Conservation (phyloP, 2,329 filamentous ascomycete genomes). For the Fusarium zealandicum region DNA sequence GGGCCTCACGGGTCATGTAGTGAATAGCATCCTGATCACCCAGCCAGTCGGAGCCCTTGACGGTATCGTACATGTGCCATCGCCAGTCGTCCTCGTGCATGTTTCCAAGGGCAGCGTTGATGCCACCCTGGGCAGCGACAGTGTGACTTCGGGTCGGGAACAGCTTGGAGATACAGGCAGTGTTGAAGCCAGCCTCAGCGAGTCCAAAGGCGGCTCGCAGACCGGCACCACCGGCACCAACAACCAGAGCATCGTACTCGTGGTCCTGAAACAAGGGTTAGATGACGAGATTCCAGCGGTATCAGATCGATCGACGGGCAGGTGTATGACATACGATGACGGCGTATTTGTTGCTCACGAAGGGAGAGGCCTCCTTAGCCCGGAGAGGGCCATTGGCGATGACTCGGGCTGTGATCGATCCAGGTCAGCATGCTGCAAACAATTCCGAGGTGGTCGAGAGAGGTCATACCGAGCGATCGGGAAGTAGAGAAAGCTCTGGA, state of each 20-base stretch:
- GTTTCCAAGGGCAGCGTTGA: constrained; percentile 89
- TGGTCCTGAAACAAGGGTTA: constrained; percentile 72
- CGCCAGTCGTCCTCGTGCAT: constrained; percentile 99
- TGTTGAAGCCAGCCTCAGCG: constrained; percentile 88
- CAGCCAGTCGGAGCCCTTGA: constrained; percentile 97
- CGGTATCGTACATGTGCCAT: constrained; percentile 99
- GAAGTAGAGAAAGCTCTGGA: constrained; percentile 87
- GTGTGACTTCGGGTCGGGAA: constrained; percentile 88
- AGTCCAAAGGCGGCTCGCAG: constrained; percentile 85
- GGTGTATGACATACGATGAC: constrained; percentile 74
- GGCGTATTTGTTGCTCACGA: constrained; percentile 88
- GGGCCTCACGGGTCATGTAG: constrained; percentile 97
- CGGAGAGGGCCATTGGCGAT: constrained; percentile 85
- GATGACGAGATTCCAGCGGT: constrained; percentile 22
- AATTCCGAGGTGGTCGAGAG: not conserved
- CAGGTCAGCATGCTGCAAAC: constrained; percentile 28
- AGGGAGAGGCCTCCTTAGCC: constrained; percentile 90
- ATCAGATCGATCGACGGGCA: constrained; percentile 3
- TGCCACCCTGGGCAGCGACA: constrained; percentile 82
- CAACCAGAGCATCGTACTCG: constrained; percentile 97
- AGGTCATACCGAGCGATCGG: constrained; percentile 72
- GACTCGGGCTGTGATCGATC: constrained; percentile 70
- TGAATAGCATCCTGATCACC: constrained; percentile 98
- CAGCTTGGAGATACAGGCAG: constrained; percentile 85
- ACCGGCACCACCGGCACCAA: constrained; percentile 83